Conservation (phyloP, 2,329 filamentous ascomycete species). For the Apiospora koreana region DNA sequence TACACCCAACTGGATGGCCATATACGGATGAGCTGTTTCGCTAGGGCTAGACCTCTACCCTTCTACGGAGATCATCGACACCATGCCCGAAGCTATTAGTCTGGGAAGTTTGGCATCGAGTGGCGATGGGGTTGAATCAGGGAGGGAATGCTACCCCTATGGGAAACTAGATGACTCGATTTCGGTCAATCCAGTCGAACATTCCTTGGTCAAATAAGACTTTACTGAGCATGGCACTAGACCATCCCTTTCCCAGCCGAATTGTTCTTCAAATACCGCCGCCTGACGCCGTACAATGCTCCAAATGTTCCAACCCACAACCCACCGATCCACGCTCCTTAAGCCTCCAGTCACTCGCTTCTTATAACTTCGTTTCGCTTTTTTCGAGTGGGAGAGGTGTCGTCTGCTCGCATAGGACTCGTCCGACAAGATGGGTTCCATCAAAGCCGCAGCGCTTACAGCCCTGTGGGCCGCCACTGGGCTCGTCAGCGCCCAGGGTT, state of each 20-base stretch:
- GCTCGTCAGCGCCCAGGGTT: conserved; percentile 20
- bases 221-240: not conserved
- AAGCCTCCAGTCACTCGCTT: not conserved
- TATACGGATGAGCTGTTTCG: not conserved
- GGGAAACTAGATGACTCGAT: not conserved
- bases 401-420: not conserved
- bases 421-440: conserved; percentile 23
- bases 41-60: not conserved
- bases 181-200: not conserved
- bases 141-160: conserved; percentile 17
- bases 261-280: conserved; percentile 23
- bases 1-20: not conserved
- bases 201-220: not conserved
- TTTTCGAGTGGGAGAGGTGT: not conserved
- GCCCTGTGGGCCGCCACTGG: conserved; percentile 20
- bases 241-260: not conserved
- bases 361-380: conserved; percentile 10
- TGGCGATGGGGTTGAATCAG: conserved; percentile 19
- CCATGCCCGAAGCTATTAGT: conserved; percentile 23
- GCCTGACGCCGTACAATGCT: not conserved
- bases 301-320: not conserved
- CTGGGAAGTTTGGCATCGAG: conserved; percentile 12
- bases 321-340: conserved; percentile 5
- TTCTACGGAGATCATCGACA: conserved; percentile 10
- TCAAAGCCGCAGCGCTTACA: conserved; percentile 22